Base-by-base conservation (phyloP, 371 early-diverging fungal species). In the Synchytrium microbalum region DNA sequence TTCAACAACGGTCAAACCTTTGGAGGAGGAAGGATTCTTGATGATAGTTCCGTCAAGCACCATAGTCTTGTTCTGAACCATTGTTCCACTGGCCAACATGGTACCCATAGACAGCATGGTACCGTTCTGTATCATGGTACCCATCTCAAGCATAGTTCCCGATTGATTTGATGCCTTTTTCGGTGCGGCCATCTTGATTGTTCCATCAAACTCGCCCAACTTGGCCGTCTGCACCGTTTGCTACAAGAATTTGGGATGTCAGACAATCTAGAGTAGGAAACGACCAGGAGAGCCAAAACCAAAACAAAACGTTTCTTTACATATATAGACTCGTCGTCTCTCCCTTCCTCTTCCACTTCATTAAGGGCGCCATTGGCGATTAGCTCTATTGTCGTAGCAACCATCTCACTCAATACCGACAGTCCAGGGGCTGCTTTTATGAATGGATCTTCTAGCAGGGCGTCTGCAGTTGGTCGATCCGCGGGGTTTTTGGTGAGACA, bases 401-500 rank as follows among this genome's bases (percentile, higher is more conserved):
- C 70, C 0, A 64, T 64, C 19, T 76, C 71, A 19, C 54, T 31
- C 28, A 79, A 38, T n/a, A 67, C 65, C 2, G 56, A 2, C 2
- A 67, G 23, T 1, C 68, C 67, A 3, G 66, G 69, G 8, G 73
- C 64, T n/a, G 60, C 54, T 2, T 29, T 54, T 19, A 81, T 72
- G 58, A 79, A 81, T 2, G 82, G 78, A 59, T 81, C 75, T 72
- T 72, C 55, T 1, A 79, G 61, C 54, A 81, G 66, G 32, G 69
- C 76, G 24, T 67, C 72, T 8, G 84, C 85, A 1, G 71, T 70
- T 2, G 85, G 84, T 3, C 86, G 69, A 28, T 67, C 60, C 27
- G 69, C 74, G 23, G 85, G 85, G 32, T 84, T 81, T 53, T 82
- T 82, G 8, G 75, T 78, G 67, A 85, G 60, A 56, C 84, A 84